These are phyloP conservation scores for Lizonia empirigonia DNA, from an alignment of 2,329 filamentous ascomycete genomes.

Conservation along the genomic window DNA sequence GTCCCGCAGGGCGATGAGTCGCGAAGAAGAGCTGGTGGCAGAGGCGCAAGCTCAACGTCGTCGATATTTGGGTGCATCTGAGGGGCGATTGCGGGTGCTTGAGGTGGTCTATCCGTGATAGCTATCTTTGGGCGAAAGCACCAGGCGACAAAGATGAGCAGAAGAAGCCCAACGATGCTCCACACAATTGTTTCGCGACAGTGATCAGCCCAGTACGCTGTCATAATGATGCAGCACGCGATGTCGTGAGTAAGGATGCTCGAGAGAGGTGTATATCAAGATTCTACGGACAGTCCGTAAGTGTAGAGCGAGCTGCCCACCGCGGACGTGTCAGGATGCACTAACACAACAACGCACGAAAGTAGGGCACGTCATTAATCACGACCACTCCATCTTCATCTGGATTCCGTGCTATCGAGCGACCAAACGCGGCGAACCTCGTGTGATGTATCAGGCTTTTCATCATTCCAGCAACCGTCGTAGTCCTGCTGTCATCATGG, in stretches of 20 bases:
- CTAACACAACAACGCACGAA: too few relatives aligned
- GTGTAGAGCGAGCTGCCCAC: too few relatives aligned
- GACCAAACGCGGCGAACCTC: too few relatives aligned
- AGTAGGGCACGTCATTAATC: too few relatives aligned
- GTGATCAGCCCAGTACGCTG: neutral
- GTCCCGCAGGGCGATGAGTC: neutral
- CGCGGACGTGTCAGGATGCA: too few relatives aligned
- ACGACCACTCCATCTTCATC: too few relatives aligned
- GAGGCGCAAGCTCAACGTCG: neutral
- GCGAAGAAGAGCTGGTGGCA: neutral
- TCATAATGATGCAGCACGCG: neutral
- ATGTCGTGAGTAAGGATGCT: neutral
- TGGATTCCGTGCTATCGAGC: too few relatives aligned
- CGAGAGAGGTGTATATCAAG: neutral
- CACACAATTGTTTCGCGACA: neutral
- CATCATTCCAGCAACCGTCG: too few relatives aligned
- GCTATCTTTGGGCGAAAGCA: neutral
- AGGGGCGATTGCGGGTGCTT: neutral
- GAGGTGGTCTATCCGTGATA: neutral
- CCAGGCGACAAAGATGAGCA: neutral
- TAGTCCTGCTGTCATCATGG: too few relatives aligned
- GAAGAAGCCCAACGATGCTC: neutral
- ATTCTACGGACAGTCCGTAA: neutral
- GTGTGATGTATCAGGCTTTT: too few relatives aligned
- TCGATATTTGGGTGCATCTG: neutral